Evolutionary conservation across 1,139 yeast genomes (phyloP).

Genomic region (Magnusiomyces suaveolens): DNA sequence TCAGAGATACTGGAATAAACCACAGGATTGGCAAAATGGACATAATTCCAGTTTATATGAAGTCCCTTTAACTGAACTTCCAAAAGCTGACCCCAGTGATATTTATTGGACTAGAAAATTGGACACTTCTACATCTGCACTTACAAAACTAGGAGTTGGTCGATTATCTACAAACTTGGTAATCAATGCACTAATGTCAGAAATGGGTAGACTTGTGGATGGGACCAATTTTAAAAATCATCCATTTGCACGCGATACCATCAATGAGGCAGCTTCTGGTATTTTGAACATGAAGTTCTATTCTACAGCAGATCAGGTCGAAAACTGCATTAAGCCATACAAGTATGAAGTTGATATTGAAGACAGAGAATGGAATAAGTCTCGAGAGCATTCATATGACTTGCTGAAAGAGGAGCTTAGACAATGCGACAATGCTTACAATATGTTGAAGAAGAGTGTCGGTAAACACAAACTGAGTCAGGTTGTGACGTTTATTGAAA

Average conservation of each 20-base stretch:
- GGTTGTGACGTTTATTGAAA: conserved; percentile 61
- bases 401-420: conserved; percentile 73
- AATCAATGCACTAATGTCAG: conserved; percentile 68
- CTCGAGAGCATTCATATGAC: conserved; percentile 67
- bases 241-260: conserved; percentile 72
- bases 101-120: conserved; percentile 72
- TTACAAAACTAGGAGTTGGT: conserved; percentile 91
- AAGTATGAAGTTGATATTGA: conserved; percentile 95
- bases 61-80: conserved; percentile 47
- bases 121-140: conserved; percentile 69
- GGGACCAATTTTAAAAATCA: conserved; percentile 72
- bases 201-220: conserved; percentile 63
- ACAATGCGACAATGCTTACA: conserved; percentile 65
- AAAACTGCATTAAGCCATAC: conserved; percentile 93
- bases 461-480: conserved; percentile 80
- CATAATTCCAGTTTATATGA: conserved; percentile 25
- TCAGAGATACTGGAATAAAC: conserved; percentile 84
- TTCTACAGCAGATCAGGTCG: conserved; percentile 96
- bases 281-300: conserved; percentile 72
- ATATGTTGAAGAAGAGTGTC: conserved; percentile 54
- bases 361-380: conserved; percentile 81
- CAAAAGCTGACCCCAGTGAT: conserved; percentile 52
- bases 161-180: conserved; percentile 75
- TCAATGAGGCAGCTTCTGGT: conserved; percentile 72
- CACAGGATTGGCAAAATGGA: conserved; percentile 24